phyloP scores from a whole-genome alignment of 2,329 filamentous ascomycete species.

The Ascochyta fabae region DNA sequence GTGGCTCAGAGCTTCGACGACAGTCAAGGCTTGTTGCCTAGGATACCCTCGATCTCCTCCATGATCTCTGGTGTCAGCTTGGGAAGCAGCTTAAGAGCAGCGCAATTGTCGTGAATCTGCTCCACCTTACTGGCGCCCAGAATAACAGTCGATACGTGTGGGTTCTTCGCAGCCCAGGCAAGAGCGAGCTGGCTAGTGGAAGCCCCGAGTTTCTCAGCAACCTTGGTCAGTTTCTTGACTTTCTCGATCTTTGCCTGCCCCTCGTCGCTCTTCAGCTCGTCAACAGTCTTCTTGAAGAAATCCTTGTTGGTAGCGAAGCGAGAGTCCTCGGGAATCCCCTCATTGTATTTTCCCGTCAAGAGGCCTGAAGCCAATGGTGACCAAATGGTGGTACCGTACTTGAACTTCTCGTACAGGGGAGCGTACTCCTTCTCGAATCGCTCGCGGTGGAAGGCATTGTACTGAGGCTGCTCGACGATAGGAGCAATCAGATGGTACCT shows the following conservation, averaged over 20 bases:
- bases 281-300: conserved; percentile 64
- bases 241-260: conserved; percentile 63
- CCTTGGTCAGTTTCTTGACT: conserved; percentile 61
- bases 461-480: conserved; percentile 62
- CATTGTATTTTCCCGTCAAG: conserved; percentile 69
- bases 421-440: conserved; percentile 68
- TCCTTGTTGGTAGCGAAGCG: conserved; percentile 65
- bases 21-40: conserved; percentile 49
- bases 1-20: conserved; percentile 9
- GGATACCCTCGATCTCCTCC: conserved; percentile 50
- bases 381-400: conserved; percentile 65
- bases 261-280: conserved; percentile 57
- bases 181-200: conserved; percentile 61
- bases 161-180: conserved; percentile 66
- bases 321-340: conserved; percentile 66
- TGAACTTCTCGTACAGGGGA: conserved; percentile 62
- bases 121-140: conserved; percentile 59
- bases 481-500: conserved; percentile 68
- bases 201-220: conserved; percentile 58
- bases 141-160: conserved; percentile 64
- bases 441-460: conserved; percentile 67
- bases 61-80: conserved; percentile 50
- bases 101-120: conserved; percentile 59
- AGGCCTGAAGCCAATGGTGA: conserved; percentile 62
- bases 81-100: conserved; percentile 52